Evolutionary conservation across 768 basidiomycete genomes (phyloP), one percentile per base, ranked within the genome.

Genomic region (Tremella fuciformis): DNA sequence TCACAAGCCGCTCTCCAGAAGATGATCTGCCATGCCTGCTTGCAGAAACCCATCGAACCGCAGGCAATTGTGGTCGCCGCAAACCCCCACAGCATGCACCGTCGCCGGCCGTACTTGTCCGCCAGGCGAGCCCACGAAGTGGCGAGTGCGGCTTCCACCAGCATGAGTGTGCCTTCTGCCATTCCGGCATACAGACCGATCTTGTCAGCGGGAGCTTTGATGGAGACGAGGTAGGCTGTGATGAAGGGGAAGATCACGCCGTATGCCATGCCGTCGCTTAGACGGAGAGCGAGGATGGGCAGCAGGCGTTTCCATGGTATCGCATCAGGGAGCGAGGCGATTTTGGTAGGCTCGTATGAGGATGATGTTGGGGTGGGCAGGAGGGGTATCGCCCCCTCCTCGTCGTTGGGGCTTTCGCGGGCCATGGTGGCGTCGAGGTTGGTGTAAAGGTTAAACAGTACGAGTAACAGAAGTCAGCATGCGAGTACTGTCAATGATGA

Each of bases 91-190:
- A 57, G 3, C 29, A 57, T 16, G 24, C 47, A 48, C 2, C 8
- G 24, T 3, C 19, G n/a, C 55, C 46, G 18, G 18, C 57, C 57
- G 25, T 38, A 34, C 13, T 25, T 37, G 41, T 52, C 50, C 9
- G 29, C 57, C 22, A 38, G n/a, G 11, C 19, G 18, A 2, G 57
- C 57, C 57, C 57, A 58, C 2, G 47, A 2, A 13, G 50, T 29
- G 8, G 57, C 57, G 3, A 40, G 13, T 16, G 29, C 34, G 2
- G 57, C 57, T 24, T 58, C 57, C 26, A 50, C 47, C 15, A 58
- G 19, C 57, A 58, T 58, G 25, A 58, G 29, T 16, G 22, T 29
- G 2, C 57, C 57, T 53, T 58, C 57, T 15, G 21, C 44, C 19
- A 55, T n/a, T 11, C 54, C 54, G 39, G 54, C 18, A 22, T 55